phyloP scores from a whole-genome alignment of 2,329 filamentous ascomycete genomes.

The Monosporascus ibericus region DNA sequence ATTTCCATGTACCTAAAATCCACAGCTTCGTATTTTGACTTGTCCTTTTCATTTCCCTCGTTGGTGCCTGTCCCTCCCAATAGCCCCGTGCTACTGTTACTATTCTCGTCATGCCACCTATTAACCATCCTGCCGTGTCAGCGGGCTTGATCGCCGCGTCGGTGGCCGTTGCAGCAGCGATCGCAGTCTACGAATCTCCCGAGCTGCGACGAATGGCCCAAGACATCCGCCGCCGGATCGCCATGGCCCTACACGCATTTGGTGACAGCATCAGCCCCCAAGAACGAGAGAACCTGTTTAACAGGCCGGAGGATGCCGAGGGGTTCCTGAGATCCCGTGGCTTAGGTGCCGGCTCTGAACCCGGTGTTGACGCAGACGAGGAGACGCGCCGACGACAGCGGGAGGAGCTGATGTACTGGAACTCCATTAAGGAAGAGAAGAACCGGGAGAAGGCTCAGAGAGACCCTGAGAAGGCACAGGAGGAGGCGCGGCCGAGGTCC shows the following conservation, averaged over 20 bases:
- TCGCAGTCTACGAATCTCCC: slow-evolving; percentile 58
- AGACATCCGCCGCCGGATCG: slow-evolving; percentile 55
- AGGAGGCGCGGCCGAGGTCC: slow-evolving; percentile 12
- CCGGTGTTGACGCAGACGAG: slow-evolving; percentile 55
- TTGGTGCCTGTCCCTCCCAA: slow-evolving; percentile 1
- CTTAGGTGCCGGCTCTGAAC: slow-evolving; percentile 30
- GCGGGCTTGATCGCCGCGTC: slow-evolving; percentile 53
- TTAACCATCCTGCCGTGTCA: slow-evolving; percentile 51
- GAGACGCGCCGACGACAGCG: slow-evolving; percentile 54
- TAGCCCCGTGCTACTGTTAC: neutral
- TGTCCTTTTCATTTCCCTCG: slow-evolving; percentile 1
- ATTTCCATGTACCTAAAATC: neutral
- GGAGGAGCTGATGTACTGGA: slow-evolving; percentile 63
- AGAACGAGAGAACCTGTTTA: slow-evolving; percentile 50
- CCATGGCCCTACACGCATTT: slow-evolving; percentile 52
- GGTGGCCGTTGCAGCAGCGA: slow-evolving; percentile 50
- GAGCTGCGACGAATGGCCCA: slow-evolving; percentile 57
- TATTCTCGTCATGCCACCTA: slow-evolving; percentile 40
- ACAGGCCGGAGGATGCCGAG: slow-evolving; percentile 60
- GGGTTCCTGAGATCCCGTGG: slow-evolving; percentile 53
- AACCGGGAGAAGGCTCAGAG: slow-evolving; percentile 28
- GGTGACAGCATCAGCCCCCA: slow-evolving; percentile 50
- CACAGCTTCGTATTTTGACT: neutral
- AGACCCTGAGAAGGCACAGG: slow-evolving; percentile 20
- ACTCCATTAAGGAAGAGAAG: slow-evolving; percentile 47